Evolutionary conservation across 495 filamentous ascomycete genomes (phyloP).

Genomic region (Niebla homalea): DNA sequence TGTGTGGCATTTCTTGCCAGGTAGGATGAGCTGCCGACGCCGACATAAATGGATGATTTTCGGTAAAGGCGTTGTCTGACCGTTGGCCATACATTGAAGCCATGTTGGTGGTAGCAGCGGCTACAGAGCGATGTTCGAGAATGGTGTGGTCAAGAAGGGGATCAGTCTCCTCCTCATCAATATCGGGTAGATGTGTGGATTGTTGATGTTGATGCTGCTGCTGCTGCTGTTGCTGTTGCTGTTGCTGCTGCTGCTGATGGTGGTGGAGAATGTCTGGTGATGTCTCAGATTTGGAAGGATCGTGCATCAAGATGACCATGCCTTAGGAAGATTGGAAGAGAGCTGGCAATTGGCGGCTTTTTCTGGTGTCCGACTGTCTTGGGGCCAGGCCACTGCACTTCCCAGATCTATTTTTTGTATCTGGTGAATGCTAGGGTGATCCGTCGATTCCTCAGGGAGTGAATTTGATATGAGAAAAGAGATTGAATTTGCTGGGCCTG

Average conservation of each 20-base stretch:
- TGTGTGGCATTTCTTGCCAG: conserved; percentile 59
- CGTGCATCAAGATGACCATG: background rate
- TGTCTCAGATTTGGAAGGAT: background rate
- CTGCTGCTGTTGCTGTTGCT: conserved; percentile 3
- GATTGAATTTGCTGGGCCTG: too few species aligned
- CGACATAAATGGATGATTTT: conserved; percentile 46
- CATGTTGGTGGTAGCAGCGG: conserved; percentile 55
- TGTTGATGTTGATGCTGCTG: conserved; percentile 2
- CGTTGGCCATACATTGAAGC: conserved; percentile 49
- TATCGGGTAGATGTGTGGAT: background rate
- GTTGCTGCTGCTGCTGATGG: background rate
- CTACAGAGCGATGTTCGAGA: conserved; percentile 76
- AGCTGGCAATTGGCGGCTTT: background rate
- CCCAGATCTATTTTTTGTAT: too few species aligned
- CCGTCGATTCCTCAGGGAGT: too few species aligned
- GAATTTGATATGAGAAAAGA: too few species aligned
- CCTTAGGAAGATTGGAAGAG: conserved; percentile 2
- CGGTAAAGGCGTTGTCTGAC: conserved; percentile 54
- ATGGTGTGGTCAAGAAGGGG: conserved; percentile 39
- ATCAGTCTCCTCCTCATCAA: background rate
- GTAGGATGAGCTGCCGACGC: conserved; percentile 64
- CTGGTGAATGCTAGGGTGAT: too few species aligned
- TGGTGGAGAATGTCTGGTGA: background rate
- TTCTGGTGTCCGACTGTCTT: too few species aligned
- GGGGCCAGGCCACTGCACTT: too few species aligned